phyloP scores from a whole-genome alignment of 208 protist species.

The Novymonas esmeraldas region DNA sequence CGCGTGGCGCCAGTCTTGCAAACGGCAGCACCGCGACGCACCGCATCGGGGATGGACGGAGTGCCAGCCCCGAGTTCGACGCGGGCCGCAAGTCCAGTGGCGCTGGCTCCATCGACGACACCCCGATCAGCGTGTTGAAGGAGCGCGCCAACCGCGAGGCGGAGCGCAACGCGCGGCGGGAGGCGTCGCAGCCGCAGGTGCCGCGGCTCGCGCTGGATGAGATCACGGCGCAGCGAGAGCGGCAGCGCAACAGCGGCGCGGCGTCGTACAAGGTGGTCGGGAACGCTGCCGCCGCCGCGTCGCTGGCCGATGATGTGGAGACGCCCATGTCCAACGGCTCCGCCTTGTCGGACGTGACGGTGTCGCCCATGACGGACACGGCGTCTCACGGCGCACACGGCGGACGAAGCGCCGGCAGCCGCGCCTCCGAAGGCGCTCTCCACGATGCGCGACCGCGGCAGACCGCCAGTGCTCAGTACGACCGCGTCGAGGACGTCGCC shows the following conservation, averaged over 20 bases:
- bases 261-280: slow-evolving; percentile 7
- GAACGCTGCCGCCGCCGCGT: too few species aligned
- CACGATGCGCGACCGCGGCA: too few species aligned
- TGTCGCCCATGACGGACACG: slow-evolving; percentile 34
- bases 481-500: neutral
- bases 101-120: slow-evolving; percentile 13
- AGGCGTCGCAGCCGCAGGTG: slow-evolving; percentile 13
- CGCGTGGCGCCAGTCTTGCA: neutral
- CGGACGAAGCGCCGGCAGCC: slow-evolving; percentile 1
- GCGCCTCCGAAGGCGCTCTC: slow-evolving; percentile 1
- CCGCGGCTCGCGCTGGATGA: slow-evolving; percentile 28
- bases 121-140: slow-evolving; percentile 28
- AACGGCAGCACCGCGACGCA: neutral
- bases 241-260: neutral
- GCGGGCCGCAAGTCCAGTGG: neutral
- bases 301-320: too few species aligned
- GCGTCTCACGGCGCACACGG: neutral
- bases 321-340: slow-evolving; percentile 16
- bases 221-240: slow-evolving; percentile 25
- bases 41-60: slow-evolving; percentile 10
- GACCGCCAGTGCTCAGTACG: too few species aligned
- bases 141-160: slow-evolving; percentile 25
- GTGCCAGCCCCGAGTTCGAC: slow-evolving; percentile 11
- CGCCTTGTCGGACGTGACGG: slow-evolving; percentile 25
- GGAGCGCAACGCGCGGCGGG: slow-evolving; percentile 18